phyloP scores from a whole-genome alignment of 179 eudicot species.

The Gypsophila paniculata region DNA sequence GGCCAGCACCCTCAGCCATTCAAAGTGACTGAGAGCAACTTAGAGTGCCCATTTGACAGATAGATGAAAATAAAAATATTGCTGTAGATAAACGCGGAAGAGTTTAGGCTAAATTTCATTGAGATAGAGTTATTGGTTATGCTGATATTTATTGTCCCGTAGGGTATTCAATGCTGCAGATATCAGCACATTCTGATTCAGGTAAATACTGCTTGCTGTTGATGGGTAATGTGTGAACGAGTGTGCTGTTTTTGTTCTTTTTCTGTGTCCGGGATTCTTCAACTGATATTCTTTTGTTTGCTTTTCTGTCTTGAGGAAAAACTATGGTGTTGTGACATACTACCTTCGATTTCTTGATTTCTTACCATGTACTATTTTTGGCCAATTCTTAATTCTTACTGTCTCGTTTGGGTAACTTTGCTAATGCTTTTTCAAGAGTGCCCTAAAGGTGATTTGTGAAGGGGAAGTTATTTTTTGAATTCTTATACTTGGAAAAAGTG shows the following conservation, averaged over 20 bases:
- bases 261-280: neutral
- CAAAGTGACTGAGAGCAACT: conserved; percentile 72
- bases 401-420: too few relatives aligned
- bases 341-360: neutral
- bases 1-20: conserved; percentile 86
- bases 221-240: conserved; percentile 21
- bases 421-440: too few relatives aligned
- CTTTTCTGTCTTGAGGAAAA: conserved; percentile 29
- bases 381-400: too few relatives aligned
- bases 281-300: conserved; percentile 27
- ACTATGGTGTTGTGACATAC: conserved; percentile 28
- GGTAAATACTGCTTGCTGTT: conserved; percentile 31
- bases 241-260: conserved; percentile 10
- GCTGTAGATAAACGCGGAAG: conserved; percentile 37
- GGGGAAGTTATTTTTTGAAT: too few relatives aligned
- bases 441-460: too few relatives aligned
- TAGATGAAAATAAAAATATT: conserved; percentile 18
- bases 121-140: conserved; percentile 20
- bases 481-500: too few relatives aligned
- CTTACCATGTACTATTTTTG: too few relatives aligned
- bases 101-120: conserved; percentile 25
- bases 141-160: conserved; percentile 28
- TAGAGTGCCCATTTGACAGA: conserved; percentile 70
- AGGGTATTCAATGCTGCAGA: conserved; percentile 31
- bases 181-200: conserved; percentile 29